These are phyloP conservation scores for Thalassiosira hispida DNA, from an alignment of 352 stramenopile species.

Conservation along the genomic window DNA sequence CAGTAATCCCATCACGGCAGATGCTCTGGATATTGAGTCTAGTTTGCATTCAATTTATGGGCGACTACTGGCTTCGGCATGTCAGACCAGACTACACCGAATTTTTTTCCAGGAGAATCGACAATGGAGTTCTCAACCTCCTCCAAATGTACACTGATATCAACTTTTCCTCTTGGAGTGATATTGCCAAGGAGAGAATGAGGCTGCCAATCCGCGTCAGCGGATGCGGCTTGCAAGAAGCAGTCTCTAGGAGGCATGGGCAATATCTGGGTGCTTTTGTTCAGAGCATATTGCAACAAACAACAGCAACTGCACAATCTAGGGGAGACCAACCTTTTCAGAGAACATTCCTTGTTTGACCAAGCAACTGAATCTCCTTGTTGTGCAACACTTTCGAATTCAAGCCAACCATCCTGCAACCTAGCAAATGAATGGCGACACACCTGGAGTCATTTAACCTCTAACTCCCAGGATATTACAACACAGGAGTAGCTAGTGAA, in stretches of 20 bases:
- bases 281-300: neutral
- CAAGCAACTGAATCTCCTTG: too few species aligned
- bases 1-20: conserved; percentile 18
- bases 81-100: conserved; percentile 10
- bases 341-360: neutral
- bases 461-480: conserved; percentile 9
- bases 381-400: too few species aligned
- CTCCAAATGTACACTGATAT: conserved; percentile 7
- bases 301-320: neutral
- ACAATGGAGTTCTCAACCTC: neutral
- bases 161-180: neutral
- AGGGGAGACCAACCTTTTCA: conserved; percentile 7
- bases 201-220: conserved; percentile 8
- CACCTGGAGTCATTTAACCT: conserved; percentile 25
- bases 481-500: neutral
- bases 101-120: conserved; percentile 2
- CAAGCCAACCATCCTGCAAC: too few species aligned
- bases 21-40: conserved; percentile 15
- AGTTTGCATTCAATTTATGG: conserved; percentile 30
- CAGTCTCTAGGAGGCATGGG: neutral
- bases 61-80: conserved; percentile 39
- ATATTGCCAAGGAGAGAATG: conserved; percentile 2
- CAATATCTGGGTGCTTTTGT: conserved; percentile 14
- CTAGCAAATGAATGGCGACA: conserved; percentile 1
- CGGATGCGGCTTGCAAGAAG: neutral